Evolutionary conservation across 768 basidiomycete genomes (phyloP).

Genomic region (Dacryopinax primogenitus): DNA sequence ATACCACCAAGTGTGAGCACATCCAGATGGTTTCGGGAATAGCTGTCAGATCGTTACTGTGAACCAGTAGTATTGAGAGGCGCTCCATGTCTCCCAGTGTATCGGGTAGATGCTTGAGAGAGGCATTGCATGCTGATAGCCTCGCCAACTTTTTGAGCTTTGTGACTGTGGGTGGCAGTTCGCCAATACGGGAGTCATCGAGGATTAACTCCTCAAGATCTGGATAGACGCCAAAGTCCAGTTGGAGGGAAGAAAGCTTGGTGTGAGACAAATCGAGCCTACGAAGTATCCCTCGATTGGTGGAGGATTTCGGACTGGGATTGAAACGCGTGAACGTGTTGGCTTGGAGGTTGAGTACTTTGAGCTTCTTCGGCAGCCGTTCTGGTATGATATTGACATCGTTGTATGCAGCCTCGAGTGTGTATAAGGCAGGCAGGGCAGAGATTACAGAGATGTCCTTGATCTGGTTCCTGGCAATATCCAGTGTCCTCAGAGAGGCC

Average conservation of each 20-base stretch:
- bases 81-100: conserved; percentile 64
- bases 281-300: conserved; percentile 44
- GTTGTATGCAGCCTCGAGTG: conserved; percentile 71
- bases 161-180: conserved; percentile 72
- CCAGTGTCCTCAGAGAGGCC: conserved; percentile 51
- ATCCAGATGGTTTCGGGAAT: conserved; percentile 72
- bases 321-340: conserved; percentile 49
- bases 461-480: conserved; percentile 77
- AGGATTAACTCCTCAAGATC: conserved; percentile 62
- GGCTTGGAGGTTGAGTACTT: background rate
- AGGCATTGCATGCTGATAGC: conserved; percentile 85
- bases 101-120: conserved; percentile 58
- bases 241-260: conserved; percentile 74
- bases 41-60: conserved; percentile 76
- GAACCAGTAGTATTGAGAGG: conserved; percentile 67
- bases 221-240: conserved; percentile 44
- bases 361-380: background rate
- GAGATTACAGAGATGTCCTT: conserved; percentile 58
- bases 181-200: conserved; percentile 75
- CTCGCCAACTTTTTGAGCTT: conserved; percentile 54
- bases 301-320: conserved; percentile 37
- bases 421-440: conserved; percentile 53
- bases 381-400: conserved; percentile 40
- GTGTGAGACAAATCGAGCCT: conserved; percentile 74
- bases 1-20: conserved; percentile 52